Conservation (phyloP, 169 alveolate species). For the Amoebophrya sp. region DNA sequence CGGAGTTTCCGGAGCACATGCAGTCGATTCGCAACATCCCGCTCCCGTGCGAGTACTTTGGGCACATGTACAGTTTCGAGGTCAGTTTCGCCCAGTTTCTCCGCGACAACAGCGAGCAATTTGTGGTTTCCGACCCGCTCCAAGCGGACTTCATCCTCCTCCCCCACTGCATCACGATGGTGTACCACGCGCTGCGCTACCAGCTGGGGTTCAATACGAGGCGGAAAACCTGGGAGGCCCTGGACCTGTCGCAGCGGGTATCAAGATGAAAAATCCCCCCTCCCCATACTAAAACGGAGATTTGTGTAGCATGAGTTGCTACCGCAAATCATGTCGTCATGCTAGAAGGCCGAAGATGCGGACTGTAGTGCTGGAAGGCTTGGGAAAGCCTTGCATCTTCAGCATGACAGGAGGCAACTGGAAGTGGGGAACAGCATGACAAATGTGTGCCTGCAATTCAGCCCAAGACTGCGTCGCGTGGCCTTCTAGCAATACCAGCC, state of each 20-base stretch:
- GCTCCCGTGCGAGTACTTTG: background rate
- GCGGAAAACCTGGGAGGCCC: background rate
- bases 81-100: background rate
- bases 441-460: constrained; percentile 10
- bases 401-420: too few relatives aligned
- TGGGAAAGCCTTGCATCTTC: too few relatives aligned
- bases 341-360: constrained; percentile 4
- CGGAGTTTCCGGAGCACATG: background rate
- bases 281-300: too few relatives aligned
- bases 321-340: too few relatives aligned
- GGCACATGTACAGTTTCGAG: background rate
- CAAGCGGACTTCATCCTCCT: constrained; percentile 43
- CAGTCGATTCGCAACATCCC: background rate
- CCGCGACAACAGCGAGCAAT: constrained; percentile 30
- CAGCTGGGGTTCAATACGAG: background rate
- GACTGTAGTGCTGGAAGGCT: constrained; percentile 30
- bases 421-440: constrained; percentile 28
- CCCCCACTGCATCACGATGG: constrained; percentile 41
- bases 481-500: background rate
- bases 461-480: background rate
- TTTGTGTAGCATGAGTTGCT: too few relatives aligned
- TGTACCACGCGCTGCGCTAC: constrained; percentile 42
- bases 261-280: background rate
- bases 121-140: constrained; percentile 21
- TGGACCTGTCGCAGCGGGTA: background rate